Percentiles rank a stretch among this genome's conserved stretches.
phyloP scores from a whole-genome alignment of 306 rosid genomes.

The Quercus cerris region DNA sequence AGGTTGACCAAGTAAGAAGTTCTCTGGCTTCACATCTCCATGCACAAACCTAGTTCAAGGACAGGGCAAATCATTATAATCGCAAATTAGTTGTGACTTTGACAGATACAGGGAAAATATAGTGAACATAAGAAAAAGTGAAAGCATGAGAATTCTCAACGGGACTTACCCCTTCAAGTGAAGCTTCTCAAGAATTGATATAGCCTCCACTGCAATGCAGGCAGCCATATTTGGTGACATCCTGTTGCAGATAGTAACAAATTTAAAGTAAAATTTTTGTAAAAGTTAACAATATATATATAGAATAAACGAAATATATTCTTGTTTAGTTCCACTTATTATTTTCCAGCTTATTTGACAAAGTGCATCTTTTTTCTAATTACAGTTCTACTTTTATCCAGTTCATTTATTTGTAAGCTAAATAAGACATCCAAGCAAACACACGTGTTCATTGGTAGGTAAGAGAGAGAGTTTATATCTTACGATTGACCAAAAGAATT shows the following conservation, averaged over 20 bases:
- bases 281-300: background rate
- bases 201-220: conserved; percentile 94
- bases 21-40: conserved; percentile 96
- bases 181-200: conserved; percentile 94
- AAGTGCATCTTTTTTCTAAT: too few relatives aligned
- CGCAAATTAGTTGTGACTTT: background rate
- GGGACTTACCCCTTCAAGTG: conserved; percentile 78
- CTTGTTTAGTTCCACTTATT: too few relatives aligned
- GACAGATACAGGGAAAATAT: conserved; percentile 10
- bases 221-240: conserved; percentile 92
- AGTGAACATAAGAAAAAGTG: background rate
- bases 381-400: too few relatives aligned
- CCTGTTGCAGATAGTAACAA: conserved; percentile 43
- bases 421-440: background rate
- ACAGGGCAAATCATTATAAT: conserved; percentile 5
- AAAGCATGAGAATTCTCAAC: background rate
- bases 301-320: background rate
- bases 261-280: conserved; percentile 9
- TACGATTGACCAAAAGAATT: conserved; percentile 83
- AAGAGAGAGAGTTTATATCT: conserved; percentile 30
- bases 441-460: background rate
- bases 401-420: too few relatives aligned
- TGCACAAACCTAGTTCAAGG: conserved; percentile 73
- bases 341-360: too few relatives aligned
- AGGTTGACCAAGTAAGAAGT: conserved; percentile 90